phyloP scores from a whole-genome alignment of 352 stramenopile species.

The Globisporangium orthogonon region DNA sequence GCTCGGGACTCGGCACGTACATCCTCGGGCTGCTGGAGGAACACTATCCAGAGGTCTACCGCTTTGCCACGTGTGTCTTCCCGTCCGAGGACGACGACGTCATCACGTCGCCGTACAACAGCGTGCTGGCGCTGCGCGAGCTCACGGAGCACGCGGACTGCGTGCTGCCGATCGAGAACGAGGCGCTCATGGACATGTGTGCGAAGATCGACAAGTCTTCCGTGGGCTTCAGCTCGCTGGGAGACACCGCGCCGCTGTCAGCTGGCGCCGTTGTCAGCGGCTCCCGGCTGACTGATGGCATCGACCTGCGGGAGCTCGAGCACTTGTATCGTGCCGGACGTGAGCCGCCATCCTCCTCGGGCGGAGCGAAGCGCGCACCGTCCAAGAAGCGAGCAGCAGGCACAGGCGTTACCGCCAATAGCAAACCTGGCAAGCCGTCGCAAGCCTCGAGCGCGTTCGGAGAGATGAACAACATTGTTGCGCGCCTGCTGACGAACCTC shows the following conservation, averaged over 20 bases:
- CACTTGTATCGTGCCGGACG: conserved; percentile 41
- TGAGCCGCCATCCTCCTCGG: background rate
- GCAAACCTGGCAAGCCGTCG: conserved; percentile 6
- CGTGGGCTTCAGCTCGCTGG: conserved; percentile 14
- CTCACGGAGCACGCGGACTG: conserved; percentile 87
- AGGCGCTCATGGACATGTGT: conserved; percentile 74
- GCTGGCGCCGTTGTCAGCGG: conserved; percentile 18
- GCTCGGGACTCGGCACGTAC: conserved; percentile 88
- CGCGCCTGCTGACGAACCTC: conserved; percentile 95
- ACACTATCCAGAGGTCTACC: conserved; percentile 81
- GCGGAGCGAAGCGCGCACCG: background rate
- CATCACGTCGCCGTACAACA: conserved; percentile 92
- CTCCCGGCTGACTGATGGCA: conserved; percentile 33
- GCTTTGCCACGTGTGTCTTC: conserved; percentile 77
- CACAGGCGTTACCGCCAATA: background rate
- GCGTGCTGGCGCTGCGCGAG: conserved; percentile 65
- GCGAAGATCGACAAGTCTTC: conserved; percentile 26
- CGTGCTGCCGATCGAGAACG: conserved; percentile 90
- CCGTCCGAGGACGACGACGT: conserved; percentile 89
- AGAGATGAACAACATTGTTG: conserved; percentile 98
- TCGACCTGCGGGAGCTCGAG: conserved; percentile 44
- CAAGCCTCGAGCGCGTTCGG: conserved; percentile 85
- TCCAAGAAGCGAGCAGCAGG: conserved; percentile 14
- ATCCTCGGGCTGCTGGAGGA: conserved; percentile 83
- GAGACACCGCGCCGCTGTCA: conserved; percentile 2